These are phyloP conservation scores for Solanum medicagineum DNA, from an alignment of 257 asterid genomes.

Conservation along the genomic window DNA sequence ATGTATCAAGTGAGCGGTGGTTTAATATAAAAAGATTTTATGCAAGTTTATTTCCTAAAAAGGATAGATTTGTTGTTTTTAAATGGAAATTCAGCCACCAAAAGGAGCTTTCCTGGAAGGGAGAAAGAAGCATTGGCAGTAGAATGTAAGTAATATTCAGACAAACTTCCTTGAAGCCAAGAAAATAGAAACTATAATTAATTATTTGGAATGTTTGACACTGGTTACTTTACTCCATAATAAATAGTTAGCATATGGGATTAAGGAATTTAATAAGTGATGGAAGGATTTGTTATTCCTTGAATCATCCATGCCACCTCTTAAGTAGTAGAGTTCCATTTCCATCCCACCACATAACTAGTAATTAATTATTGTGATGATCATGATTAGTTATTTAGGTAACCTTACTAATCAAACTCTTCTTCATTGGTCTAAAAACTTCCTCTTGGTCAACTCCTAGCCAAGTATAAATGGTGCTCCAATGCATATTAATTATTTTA, in stretches of 20 bases:
- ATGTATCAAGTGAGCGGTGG: neutral
- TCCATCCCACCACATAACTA: neutral
- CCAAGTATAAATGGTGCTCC: constrained; percentile 10
- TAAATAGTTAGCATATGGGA: neutral
- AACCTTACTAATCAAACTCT: constrained; percentile 14
- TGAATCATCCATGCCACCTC: neutral
- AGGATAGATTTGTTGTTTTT: neutral
- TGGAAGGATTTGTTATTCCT: neutral
- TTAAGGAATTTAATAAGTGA: neutral
- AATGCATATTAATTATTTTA: constrained; percentile 2
- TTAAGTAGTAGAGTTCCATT: neutral
- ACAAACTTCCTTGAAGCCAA: neutral
- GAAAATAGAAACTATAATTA: neutral
- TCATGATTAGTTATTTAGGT: neutral
- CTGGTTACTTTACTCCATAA: neutral
- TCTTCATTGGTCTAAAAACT: constrained; percentile 13
- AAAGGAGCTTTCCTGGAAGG: neutral
- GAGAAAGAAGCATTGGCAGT: neutral
- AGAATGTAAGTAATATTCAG: neutral
- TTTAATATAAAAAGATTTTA: neutral
- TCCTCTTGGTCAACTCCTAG: constrained; percentile 14
- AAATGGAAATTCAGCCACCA: neutral
- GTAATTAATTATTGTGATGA: neutral
- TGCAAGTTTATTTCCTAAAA: neutral
- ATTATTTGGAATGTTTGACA: neutral